A percentile compares a stretch with the other conserved stretches of the same genome.
Conservation (phyloP, 2,329 filamentous ascomycete species). For the Sphaerostilbella broomeana region DNA sequence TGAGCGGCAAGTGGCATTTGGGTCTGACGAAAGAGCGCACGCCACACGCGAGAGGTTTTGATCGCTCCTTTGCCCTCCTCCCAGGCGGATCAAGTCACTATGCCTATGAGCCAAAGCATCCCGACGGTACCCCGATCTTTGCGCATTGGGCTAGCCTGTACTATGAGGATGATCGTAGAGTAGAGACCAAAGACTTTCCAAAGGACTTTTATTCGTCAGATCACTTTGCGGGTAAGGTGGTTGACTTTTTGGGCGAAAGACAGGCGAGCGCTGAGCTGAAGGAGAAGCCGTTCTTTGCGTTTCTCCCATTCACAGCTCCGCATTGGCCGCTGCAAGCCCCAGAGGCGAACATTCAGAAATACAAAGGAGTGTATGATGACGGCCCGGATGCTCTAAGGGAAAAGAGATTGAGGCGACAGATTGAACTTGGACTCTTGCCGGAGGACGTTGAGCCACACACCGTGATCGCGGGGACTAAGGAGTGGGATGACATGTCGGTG, state of each 20-base stretch:
- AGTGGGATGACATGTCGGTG: conserved; percentile 40
- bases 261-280: conserved; percentile 24
- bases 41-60: conserved; percentile 52
- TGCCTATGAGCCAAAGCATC: conserved; percentile 8
- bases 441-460: conserved; percentile 44
- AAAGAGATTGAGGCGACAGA: conserved; percentile 46
- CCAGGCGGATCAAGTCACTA: conserved; percentile 53
- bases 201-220: conserved; percentile 7
- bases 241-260: conserved; percentile 2
- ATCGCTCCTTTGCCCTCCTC: conserved; percentile 52
- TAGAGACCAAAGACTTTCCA: conserved; percentile 7
- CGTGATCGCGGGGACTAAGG: conserved; percentile 39
- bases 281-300: conserved; percentile 49
- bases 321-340: conserved; percentile 59
- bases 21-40: conserved; percentile 51
- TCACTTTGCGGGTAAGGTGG: background rate
- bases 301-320: conserved; percentile 55
- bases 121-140: conserved; percentile 2
- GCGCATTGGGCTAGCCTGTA: conserved; percentile 8
- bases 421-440: conserved; percentile 49
- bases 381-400: conserved; percentile 51
- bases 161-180: conserved; percentile 3
- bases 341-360: conserved; percentile 46
- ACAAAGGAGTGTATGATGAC: conserved; percentile 53
- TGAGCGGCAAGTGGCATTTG: conserved; percentile 59